A percentile compares a stretch with the other conserved stretches of the same genome.
Evolutionary conservation across 2,329 filamentous ascomycete species (phyloP).

Genomic region (Xylaria sp.): DNA sequence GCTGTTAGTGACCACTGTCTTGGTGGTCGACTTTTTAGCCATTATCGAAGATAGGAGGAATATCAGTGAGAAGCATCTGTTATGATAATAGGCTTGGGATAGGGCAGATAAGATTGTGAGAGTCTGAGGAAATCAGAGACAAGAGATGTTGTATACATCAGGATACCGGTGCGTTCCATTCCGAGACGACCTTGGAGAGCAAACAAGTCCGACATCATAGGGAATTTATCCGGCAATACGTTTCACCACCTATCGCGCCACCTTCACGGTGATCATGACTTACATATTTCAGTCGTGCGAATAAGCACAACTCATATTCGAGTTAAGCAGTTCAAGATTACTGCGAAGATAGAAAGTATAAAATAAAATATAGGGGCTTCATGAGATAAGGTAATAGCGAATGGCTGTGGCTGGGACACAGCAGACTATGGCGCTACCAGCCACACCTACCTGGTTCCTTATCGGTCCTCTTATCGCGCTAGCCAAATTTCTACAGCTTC

Average conservation of each 20-base stretch:
- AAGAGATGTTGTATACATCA: constrained; percentile 9
- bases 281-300: neutral
- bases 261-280: constrained; percentile 5
- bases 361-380: too few species aligned
- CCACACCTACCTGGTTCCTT: neutral
- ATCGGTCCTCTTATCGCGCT: constrained; percentile 23
- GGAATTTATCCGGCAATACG: constrained; percentile 25
- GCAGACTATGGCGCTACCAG: too few species aligned
- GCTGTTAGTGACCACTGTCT: neutral
- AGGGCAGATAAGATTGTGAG: neutral
- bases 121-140: neutral
- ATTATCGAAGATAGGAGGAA: neutral
- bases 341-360: neutral
- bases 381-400: neutral
- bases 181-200: constrained; percentile 8
- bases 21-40: constrained; percentile 11
- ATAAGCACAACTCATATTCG: neutral
- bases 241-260: neutral
- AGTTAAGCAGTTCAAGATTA: too few species aligned
- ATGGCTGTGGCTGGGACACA: neutral
- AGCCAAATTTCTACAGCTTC: constrained; percentile 31
- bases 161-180: constrained; percentile 18
- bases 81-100: neutral
- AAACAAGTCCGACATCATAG: neutral
- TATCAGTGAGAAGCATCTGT: neutral